Evolutionary conservation across 352 stramenopile genomes (phyloP).

Genomic region (Globisporangium solare): DNA sequence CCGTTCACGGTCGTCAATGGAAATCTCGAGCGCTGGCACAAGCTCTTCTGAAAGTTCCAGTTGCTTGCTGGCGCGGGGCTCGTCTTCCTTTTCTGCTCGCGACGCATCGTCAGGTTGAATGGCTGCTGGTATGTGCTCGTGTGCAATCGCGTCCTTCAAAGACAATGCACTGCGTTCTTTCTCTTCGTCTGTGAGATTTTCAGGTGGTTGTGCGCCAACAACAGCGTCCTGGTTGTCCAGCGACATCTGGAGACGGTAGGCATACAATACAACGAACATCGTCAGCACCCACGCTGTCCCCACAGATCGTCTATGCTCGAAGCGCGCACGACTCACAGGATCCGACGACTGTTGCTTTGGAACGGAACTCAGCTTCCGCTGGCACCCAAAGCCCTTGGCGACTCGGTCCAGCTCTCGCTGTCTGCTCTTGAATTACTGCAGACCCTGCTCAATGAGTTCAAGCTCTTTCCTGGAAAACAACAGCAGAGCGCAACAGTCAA

Average conservation of each 20-base stretch:
- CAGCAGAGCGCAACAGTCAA: neutral
- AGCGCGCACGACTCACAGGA: too few species aligned
- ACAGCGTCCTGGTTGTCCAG: neutral
- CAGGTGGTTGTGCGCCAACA: too few species aligned
- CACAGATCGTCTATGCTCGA: too few species aligned
- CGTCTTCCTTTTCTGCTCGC: neutral
- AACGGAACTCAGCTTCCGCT: neutral
- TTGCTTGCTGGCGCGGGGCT: too few species aligned
- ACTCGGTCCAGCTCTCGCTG: conserved; percentile 54
- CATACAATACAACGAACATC: neutral
- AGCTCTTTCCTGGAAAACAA: conserved; percentile 33
- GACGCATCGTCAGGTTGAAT: neutral
- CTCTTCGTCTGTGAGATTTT: neutral
- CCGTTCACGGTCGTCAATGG: neutral
- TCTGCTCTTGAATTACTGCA: conserved; percentile 53
- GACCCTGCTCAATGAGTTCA: conserved; percentile 44
- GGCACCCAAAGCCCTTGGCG: conserved; percentile 35
- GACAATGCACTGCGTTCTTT: neutral
- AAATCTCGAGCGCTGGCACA: neutral
- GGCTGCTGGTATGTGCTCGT: neutral
- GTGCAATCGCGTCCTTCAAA: neutral
- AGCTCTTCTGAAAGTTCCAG: neutral
- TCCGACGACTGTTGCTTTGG: neutral
- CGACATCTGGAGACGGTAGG: neutral
- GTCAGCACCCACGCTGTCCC: too few species aligned